phyloP scores from a whole-genome alignment of 352 stramenopile genomes.

The Sclerospora graminicola region DNA sequence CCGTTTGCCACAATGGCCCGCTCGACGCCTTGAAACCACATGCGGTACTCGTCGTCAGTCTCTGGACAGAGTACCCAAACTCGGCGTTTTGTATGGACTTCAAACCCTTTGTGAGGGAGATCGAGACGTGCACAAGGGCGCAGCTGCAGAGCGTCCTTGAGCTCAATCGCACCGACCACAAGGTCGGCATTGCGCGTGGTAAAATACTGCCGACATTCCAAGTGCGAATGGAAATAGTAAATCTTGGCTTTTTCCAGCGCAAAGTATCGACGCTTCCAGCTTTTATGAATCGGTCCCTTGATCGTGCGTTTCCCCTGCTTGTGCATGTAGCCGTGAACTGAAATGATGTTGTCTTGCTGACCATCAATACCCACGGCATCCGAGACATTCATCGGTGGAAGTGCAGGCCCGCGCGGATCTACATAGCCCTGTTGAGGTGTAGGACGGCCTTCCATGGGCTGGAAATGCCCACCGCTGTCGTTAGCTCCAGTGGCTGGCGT shows the following conservation, averaged over 20 bases:
- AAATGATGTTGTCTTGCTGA: conserved; percentile 79
- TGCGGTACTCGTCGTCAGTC: conserved; percentile 75
- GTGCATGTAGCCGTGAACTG: conserved; percentile 84
- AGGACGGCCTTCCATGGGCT: conserved; percentile 39
- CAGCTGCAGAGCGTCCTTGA: conserved; percentile 81
- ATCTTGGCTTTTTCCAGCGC: conserved; percentile 82
- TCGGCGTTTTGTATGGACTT: conserved; percentile 75
- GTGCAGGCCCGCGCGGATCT: conserved; percentile 47
- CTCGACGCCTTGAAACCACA: conserved; percentile 83
- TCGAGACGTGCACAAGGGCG: conserved; percentile 67
- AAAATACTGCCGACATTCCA: conserved; percentile 83
- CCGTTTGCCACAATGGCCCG: conserved; percentile 62
- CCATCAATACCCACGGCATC: conserved; percentile 43
- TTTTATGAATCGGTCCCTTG: conserved; percentile 83
- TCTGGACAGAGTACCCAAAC: conserved; percentile 83
- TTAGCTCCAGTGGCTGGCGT: conserved; percentile 42
- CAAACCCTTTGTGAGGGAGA: conserved; percentile 74
- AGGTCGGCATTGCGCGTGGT: conserved; percentile 74
- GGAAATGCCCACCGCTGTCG: conserved; percentile 35
- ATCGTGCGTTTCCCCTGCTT: conserved; percentile 84
- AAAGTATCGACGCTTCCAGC: conserved; percentile 82
- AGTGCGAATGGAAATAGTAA: conserved; percentile 83
- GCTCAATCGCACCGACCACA: conserved; percentile 68
- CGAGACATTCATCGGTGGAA: conserved; percentile 65
- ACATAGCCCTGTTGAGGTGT: conserved; percentile 46